Base-by-base conservation (phyloP, 139 green algal genomes). In the Astrephomene gubernaculifera region DNA sequence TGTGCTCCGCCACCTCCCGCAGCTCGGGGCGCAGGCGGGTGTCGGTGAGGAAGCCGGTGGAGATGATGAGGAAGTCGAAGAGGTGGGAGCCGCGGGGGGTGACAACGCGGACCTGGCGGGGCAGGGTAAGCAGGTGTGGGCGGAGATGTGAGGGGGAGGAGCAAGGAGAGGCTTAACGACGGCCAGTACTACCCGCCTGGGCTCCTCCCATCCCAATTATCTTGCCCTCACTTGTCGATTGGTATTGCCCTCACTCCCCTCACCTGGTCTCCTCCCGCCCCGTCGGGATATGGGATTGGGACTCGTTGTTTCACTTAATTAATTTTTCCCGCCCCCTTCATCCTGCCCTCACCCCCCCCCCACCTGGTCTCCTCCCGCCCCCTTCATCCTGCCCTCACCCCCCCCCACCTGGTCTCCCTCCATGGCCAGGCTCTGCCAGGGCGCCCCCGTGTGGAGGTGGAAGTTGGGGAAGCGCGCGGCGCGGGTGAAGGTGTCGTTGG, bases 401-500 rank as follows among this genome's bases (percentile, higher is more conserved):
- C 14, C 57, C 17, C 65, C 12, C 61, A 88, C 83, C 79, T 80
- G 71, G 52, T 85, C 86, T 0, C 70, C 57, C 44, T 86, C 71
- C 52, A 87, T 27, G 63, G 74, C 67, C 9, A 91, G 73, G 27
- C 29, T 39, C 60, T 88, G 36, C 88, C 88, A 91, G 12, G 73
- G 79, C 0, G 88, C 36, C 21, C 88, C 88, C 17, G 85, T 90
- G 79, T 91, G 88, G 57, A 91, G 73, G 38, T 44, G 31, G 72
- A 91, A 91, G 54, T 75, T 83, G 65, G 78, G 54, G 69, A 88
- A 90, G 45, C 71, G 52, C 2, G 84, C 57, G 29, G 88, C 88
- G 21, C 88, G 81, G 57, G 68, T 80, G 80, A 90, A 91, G 41
- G 88, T 91, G 73, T 86, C 73, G 72, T 91, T 91, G 45, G 87